Percentiles rank a stretch among this genome's conserved stretches.
Conservation (phyloP, 148 eudicot genomes). For the Polygonum aviculare region DNA sequence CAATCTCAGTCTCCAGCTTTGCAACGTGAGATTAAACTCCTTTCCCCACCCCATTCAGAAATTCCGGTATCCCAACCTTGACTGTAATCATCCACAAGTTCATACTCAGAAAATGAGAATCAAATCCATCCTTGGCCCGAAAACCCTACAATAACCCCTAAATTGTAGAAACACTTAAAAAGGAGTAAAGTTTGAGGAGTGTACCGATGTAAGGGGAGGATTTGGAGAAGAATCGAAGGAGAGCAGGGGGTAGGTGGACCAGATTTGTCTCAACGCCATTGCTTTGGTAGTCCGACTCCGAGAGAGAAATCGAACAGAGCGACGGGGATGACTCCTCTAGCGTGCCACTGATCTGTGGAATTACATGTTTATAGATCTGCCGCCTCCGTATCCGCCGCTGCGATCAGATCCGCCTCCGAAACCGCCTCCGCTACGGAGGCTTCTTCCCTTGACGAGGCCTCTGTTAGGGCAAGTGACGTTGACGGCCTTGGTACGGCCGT, state of each 20-base stretch:
- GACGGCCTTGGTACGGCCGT: no score
- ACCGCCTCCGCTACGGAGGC: no score
- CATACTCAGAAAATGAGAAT: not conserved
- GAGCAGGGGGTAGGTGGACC: not conserved
- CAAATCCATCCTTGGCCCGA: not conserved
- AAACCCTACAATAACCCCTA: not conserved
- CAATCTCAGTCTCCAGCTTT: constrained; percentile 75
- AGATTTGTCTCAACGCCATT: constrained; percentile 4
- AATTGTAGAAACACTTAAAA: not conserved
- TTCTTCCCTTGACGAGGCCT: no score
- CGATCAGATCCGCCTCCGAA: no score
- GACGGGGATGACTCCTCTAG: not conserved
- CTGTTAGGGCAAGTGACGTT: no score
- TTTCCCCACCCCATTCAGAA: constrained; percentile 59
- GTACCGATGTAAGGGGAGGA: constrained; percentile 29
- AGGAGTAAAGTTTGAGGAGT: not conserved
- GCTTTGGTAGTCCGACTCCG: not conserved
- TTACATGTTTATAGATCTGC: no score
- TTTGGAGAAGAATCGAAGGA: constrained; percentile 24
- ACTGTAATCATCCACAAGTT: constrained; percentile 24
- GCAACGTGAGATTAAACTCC: constrained; percentile 63
- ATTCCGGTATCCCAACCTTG: constrained; percentile 81
- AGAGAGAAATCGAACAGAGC: not conserved
- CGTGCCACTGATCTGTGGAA: not conserved
- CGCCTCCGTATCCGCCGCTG: no score